phyloP scores from a whole-genome alignment of 1,139 yeast genomes.

The Geotrichum phurueaensis region DNA sequence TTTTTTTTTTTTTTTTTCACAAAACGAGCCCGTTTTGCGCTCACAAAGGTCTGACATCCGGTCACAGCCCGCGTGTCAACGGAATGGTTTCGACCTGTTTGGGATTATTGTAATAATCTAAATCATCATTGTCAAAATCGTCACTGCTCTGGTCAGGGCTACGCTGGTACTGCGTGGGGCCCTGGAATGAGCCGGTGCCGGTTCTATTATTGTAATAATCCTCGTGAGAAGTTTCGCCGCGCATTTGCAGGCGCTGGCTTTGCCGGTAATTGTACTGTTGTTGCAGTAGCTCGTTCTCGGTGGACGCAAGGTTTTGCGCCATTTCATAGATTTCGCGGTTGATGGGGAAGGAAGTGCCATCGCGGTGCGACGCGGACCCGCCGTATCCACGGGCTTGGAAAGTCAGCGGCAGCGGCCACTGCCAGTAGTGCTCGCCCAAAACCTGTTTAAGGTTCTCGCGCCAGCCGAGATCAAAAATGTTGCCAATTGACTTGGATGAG shows the following conservation, averaged over 20 bases:
- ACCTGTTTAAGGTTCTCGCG: slow-evolving; percentile 55
- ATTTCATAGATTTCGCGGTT: slow-evolving; percentile 5
- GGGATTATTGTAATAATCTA: slow-evolving; percentile 6
- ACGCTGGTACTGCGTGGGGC: background rate
- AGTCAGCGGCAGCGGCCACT: slow-evolving; percentile 68
- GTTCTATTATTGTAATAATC: background rate
- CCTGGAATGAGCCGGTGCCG: background rate
- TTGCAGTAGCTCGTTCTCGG: slow-evolving; percentile 7
- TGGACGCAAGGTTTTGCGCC: slow-evolving; percentile 2
- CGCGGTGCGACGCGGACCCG: background rate
- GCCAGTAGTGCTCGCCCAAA: slow-evolving; percentile 60
- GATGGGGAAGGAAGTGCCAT: slow-evolving; percentile 16
- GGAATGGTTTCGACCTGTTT: slow-evolving; percentile 10
- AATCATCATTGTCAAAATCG: background rate
- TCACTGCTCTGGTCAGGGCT: background rate
- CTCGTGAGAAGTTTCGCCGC: background rate
- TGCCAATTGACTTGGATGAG: slow-evolving; percentile 43
- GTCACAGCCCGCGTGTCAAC: background rate
- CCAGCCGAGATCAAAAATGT: slow-evolving; percentile 71
- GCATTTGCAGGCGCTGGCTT: background rate
- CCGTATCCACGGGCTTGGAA: background rate
- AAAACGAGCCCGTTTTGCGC: too few species aligned
- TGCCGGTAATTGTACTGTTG: slow-evolving; percentile 7
- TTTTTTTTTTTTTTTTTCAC: background rate
- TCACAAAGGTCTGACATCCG: too few species aligned